Conservation (phyloP, 164 flowering plant genomes). For the Aristolochia contorta region DNA sequence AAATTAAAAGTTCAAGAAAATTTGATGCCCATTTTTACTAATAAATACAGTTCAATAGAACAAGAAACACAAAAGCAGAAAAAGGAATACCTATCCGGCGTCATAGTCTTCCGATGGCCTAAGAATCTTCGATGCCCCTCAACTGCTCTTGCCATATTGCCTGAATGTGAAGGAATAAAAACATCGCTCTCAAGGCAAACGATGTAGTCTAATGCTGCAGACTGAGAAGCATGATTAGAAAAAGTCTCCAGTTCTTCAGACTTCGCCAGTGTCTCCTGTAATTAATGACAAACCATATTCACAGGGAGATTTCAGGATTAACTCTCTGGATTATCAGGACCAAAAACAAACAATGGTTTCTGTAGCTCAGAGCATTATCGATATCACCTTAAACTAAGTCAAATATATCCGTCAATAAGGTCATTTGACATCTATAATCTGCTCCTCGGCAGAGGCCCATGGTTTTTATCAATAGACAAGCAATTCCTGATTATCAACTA, state of each 20-base stretch:
- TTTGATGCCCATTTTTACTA: neutral
- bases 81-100: slow-evolving; percentile 70
- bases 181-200: slow-evolving; percentile 85
- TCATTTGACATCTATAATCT: too few relatives aligned
- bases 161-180: slow-evolving; percentile 79
- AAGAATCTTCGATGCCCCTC: slow-evolving; percentile 94
- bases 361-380: too few relatives aligned
- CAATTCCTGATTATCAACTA: neutral
- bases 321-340: too few relatives aligned
- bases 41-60: neutral
- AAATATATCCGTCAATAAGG: too few relatives aligned
- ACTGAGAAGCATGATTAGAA: slow-evolving; percentile 75
- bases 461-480: too few relatives aligned
- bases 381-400: too few relatives aligned
- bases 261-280: slow-evolving; percentile 75
- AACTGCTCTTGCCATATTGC: slow-evolving; percentile 98
- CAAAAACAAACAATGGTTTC: too few relatives aligned
- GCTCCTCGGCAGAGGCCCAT: too few relatives aligned
- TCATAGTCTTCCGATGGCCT: slow-evolving; percentile 76
- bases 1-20: neutral
- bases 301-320: too few relatives aligned
- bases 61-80: neutral
- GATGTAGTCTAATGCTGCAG: slow-evolving; percentile 90
- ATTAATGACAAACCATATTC: slow-evolving; percentile 6
- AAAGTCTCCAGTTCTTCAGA: slow-evolving; percentile 51